A percentile compares a stretch with the other conserved stretches of the same genome.
Evolutionary conservation across 1,284 basidiomycete genomes (phyloP).

Genomic region (Rhodotorula sp.): DNA sequence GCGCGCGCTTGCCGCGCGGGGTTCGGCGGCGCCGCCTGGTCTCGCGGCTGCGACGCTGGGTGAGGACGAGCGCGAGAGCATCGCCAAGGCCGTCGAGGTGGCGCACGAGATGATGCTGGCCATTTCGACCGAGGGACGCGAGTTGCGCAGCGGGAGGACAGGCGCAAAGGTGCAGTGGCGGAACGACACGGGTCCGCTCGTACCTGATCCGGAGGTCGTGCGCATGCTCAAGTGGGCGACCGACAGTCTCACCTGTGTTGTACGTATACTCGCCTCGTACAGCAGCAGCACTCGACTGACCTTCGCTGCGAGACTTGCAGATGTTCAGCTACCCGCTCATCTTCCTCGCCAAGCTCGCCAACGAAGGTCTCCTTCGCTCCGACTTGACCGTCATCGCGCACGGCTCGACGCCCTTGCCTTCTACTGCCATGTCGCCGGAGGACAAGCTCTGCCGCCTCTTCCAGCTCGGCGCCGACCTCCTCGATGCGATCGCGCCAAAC

Average conservation of each 20-base stretch:
- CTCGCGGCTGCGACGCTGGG: neutral
- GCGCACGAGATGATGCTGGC: constrained; percentile 31
- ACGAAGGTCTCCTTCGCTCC: constrained; percentile 37
- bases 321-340: constrained; percentile 35
- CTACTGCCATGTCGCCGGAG: constrained; percentile 12
- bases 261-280: neutral
- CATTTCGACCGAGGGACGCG: constrained; percentile 18
- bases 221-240: constrained; percentile 28
- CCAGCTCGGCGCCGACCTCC: constrained; percentile 36
- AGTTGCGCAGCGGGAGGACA: neutral
- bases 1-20: no score
- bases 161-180: neutral
- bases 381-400: constrained; percentile 29
- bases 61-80: constrained; percentile 22
- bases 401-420: constrained; percentile 6
- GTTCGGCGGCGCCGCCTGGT: neutral
- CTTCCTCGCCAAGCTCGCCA: constrained; percentile 37
- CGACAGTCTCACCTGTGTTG: constrained; percentile 10
- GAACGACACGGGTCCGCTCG: neutral
- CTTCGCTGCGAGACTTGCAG: constrained; percentile 5
- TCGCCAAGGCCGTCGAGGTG: constrained; percentile 18
- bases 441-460: constrained; percentile 41
- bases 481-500: constrained; percentile 37
- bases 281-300: constrained; percentile 5
- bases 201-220: constrained; percentile 18